Base-by-base conservation (phyloP, 2,329 filamentous ascomycete genomes). In the Orbilia quercus region DNA sequence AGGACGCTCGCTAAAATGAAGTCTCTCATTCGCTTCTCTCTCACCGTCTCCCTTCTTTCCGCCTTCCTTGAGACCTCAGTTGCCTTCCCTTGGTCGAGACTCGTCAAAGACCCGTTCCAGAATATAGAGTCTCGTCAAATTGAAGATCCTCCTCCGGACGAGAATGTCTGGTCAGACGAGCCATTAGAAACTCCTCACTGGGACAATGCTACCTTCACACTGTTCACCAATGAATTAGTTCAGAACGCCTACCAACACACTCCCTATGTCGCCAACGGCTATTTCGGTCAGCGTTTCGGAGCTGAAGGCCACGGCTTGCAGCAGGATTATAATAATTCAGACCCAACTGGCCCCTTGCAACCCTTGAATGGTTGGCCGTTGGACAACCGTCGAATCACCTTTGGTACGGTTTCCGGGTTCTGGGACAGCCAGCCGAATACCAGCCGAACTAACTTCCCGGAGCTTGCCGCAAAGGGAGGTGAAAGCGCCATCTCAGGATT, bases 401-500 rank as follows among this genome's bases (percentile, higher is more conserved):
- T 91, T 78, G 86, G 87, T 1, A 90, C 88, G 0, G 85, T 91
- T 25, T 84, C 86, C 2, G 89, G 89, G 0, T 90, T 91, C 77
- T 91, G 84, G 78, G 84, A 90, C 74, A 82, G 82, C 1, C 87
- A 90, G 77, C 82, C 83, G 1, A 84, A 82, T 28, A 86, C 84
- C 0, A 87, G 86, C 47, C 84, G 84, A 0, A 85, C 85, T 5
- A 91, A 91, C 76, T 90, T 89, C 76, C 83, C 84, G 0, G 91
- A 89, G 88, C 79, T 91, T 45, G 83, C 86, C 64, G 86, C 91
- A 75, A 89, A 90, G 80, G 89, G 89, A 5, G 85, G 86, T 66
- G 89, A 92, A 77, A 89, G 86, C 76, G 88, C 90, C 55, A 89
- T 91, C 74, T 86, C 85, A 57, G 90, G 90, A 22, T 84, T 92